Conservation (phyloP, 192 early-diverging fungal species). For the Cetraspora pellucida region DNA sequence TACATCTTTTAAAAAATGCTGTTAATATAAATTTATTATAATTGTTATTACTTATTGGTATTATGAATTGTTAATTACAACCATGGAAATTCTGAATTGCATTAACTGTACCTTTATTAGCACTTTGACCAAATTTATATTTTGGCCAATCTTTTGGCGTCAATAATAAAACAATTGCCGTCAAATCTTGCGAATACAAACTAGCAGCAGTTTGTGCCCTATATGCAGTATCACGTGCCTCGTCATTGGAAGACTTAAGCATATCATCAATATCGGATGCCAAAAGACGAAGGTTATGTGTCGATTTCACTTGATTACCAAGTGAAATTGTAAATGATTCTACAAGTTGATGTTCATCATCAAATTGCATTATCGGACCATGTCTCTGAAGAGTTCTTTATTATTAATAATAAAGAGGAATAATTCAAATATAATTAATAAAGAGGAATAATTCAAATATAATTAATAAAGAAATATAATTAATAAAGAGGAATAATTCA, state of each 20-base stretch:
- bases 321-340: slow-evolving; percentile 74
- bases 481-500: too few relatives aligned
- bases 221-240: slow-evolving; percentile 59
- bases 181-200: slow-evolving; percentile 65
- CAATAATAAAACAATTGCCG: slow-evolving; percentile 58
- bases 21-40: neutral
- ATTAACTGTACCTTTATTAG: slow-evolving; percentile 51
- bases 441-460: neutral
- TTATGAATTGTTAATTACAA: neutral
- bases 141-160: slow-evolving; percentile 53
- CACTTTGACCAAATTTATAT: slow-evolving; percentile 55
- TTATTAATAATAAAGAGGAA: too few relatives aligned
- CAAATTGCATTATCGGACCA: neutral
- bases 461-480: neutral
- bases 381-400: too few relatives aligned
- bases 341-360: slow-evolving; percentile 48
- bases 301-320: slow-evolving; percentile 75
- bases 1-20: slow-evolving; percentile 66
- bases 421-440: neutral
- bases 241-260: slow-evolving; percentile 44
- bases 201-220: slow-evolving; percentile 68
- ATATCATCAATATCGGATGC: slow-evolving; percentile 55
- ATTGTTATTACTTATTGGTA: neutral
- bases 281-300: slow-evolving; percentile 67
- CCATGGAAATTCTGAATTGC: neutral